phyloP scores from a whole-genome alignment of 208 protist species.

The Trypanosoma boissoni region DNA sequence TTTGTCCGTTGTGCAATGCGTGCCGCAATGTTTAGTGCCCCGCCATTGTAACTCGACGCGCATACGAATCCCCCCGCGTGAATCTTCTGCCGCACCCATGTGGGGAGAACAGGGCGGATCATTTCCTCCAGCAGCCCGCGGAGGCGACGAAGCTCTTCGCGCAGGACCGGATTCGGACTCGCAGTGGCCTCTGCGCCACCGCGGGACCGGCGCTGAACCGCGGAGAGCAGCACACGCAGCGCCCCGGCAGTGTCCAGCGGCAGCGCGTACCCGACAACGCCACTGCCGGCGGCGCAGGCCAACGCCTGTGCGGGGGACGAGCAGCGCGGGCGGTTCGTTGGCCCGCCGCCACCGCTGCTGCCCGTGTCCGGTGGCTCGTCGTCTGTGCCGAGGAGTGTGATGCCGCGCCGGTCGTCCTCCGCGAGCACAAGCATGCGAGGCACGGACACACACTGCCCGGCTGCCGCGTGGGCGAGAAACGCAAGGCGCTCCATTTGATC shows the following conservation, averaged over 20 bases:
- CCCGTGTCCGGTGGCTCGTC: background rate
- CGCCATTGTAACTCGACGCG: constrained; percentile 69
- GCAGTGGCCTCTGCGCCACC: constrained; percentile 4
- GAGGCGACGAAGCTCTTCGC: constrained; percentile 52
- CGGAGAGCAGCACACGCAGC: constrained; percentile 54
- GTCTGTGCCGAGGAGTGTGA: constrained; percentile 42
- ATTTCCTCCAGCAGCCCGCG: constrained; percentile 33
- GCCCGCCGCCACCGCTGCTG: too few species aligned
- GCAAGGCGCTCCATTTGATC: constrained; percentile 39
- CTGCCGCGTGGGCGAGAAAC: constrained; percentile 65
- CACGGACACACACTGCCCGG: constrained; percentile 54
- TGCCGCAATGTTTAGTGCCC: constrained; percentile 73
- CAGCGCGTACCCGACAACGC: constrained; percentile 38
- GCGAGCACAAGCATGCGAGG: constrained; percentile 59
- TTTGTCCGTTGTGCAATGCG: constrained; percentile 63
- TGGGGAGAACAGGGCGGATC: constrained; percentile 40
- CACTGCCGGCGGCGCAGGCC: background rate
- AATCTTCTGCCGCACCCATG: constrained; percentile 58
- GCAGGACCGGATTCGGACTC: constrained; percentile 77
- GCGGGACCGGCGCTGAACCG: constrained; percentile 54
- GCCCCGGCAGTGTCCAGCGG: constrained; percentile 48
- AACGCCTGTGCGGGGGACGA: too few species aligned
- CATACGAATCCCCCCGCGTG: constrained; percentile 59
- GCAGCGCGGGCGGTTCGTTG: too few species aligned
- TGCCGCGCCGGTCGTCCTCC: constrained; percentile 49